Base-by-base conservation (phyloP, 2,329 filamentous ascomycete genomes). In the Ophiocordyceps camponoti-floridani region DNA sequence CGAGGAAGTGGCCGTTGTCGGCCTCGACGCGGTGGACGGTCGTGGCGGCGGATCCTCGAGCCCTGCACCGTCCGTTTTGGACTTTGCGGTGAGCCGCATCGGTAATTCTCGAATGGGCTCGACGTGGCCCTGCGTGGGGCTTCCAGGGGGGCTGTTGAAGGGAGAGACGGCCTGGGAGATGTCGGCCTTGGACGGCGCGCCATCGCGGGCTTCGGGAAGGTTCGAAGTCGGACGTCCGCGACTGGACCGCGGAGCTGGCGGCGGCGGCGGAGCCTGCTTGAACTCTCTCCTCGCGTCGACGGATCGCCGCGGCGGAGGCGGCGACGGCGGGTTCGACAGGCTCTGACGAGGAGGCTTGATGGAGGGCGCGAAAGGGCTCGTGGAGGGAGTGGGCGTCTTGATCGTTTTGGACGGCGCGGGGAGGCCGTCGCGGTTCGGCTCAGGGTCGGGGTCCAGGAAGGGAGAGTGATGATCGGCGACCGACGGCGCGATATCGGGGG, bases 81-180 rank as follows among this genome's bases (percentile, higher is more conserved):
- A 48, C 13, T 52, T 55, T 16, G 46, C 48, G 1, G 49, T 46
- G 41, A 70, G 71, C 12, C 72, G 63, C 7, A 59, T 65, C 16
- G 65, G 71, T 41, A 72, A 65, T 45, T 61, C 63, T 1, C 73
- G 71, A 8, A 68, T 68, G 7, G 64, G 62, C n/a, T 65, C 63
- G n/a, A 65, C 63, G n/a, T 71, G 66, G 0, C 33, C 47, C 23
- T 46, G 58, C 45, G 72, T 77, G 4, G 75, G 73, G 56, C 82
- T 89, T 52, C 77, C 79, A 0, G 88, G 86, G 16, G 87, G 87
- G 33, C 86, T 94, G 54, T 71, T 87, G 56, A 95, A 94, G 0
- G 89, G 88, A 1, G 89, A 94, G 0, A 78, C 56, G 54, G 67
- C 63, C 48, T 66, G 59, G 1, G 53, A 50, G 5, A 59, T 50